Base-by-base conservation (phyloP, 495 filamentous ascomycete species). In the Letharia columbiana region DNA sequence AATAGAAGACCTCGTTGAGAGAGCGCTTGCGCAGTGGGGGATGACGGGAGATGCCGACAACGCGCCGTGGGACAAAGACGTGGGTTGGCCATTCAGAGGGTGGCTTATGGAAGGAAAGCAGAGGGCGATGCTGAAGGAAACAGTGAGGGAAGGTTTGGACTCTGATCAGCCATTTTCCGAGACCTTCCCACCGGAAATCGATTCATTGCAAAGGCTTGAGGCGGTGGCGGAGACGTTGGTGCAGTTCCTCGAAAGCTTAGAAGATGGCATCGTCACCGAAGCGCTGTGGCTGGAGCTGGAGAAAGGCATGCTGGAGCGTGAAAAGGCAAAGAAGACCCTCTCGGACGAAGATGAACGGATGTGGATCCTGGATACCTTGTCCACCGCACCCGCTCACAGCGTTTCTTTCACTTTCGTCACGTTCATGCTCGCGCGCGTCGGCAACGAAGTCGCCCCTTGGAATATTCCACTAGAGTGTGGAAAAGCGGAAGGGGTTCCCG, bases 391-490 rank as follows among this genome's bases (percentile, higher is more conserved):
- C 1, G 84, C 86, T 41, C 88, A 93, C 72, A 92, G 89, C 71
- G 89, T 92, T 66, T 90, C 88, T 0, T 94, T 96, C 72, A 87
- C 92, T 12, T 92, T 96, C 66, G 75, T 96, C 44, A 91, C 86
- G 4, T 86, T 89, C 54, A 91, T 92, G 82, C 82, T 96, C 10
- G 75, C 76, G 17, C 77, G 75, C 40, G 78, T 83, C 56, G 77
- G 76, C 64, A 80, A 78, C 61, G 80, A 83, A 49, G 49, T 62
- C 42, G 68, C 39, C n/a, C 66, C 52, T 17, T 18, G 37, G 23
- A 45, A 18, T 6, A 64, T 49, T 35, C 57, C 37, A 28, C 39
- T 50, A 54, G 56, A 47, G 18, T 13, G 37, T 23, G 40, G 47
- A 37, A 63, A 39, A 44, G 9, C 35, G 35, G 20, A 33, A 41